Evolutionary conservation across 768 basidiomycete genomes (phyloP).

Genomic region (Boletus patriciae): DNA sequence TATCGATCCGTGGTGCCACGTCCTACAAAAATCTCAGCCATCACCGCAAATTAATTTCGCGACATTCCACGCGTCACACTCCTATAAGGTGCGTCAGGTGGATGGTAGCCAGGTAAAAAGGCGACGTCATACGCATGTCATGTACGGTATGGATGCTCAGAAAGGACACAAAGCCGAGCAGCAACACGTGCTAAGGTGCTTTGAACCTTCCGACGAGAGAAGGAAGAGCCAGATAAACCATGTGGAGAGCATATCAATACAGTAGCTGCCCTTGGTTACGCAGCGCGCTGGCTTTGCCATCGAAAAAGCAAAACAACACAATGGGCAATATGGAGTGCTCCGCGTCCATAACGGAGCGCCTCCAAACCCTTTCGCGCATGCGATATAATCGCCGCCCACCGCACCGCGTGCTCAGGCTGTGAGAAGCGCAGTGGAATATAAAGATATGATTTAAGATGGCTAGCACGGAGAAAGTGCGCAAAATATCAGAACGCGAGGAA

Average conservation of each 20-base stretch:
- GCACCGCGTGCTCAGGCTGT: neutral
- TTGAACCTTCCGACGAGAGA: neutral
- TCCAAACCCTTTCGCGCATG: neutral
- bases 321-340: neutral
- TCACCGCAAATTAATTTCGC: neutral
- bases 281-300: neutral
- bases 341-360: neutral
- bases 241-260: neutral
- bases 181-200: neutral
- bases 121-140: neutral
- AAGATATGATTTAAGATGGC: neutral
- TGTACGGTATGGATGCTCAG: neutral
- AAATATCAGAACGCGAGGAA: neutral
- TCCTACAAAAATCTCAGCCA: neutral
- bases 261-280: neutral
- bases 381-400: neutral
- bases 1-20: constrained; percentile 1
- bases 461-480: neutral
- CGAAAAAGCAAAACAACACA: neutral
- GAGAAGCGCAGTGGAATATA: neutral
- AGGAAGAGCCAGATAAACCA: neutral
- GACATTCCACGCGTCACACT: neutral
- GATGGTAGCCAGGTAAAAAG: neutral
- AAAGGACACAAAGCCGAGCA: neutral
- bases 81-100: neutral